phyloP scores from a whole-genome alignment of 257 asterid species.

The Euphrasia confusa region DNA sequence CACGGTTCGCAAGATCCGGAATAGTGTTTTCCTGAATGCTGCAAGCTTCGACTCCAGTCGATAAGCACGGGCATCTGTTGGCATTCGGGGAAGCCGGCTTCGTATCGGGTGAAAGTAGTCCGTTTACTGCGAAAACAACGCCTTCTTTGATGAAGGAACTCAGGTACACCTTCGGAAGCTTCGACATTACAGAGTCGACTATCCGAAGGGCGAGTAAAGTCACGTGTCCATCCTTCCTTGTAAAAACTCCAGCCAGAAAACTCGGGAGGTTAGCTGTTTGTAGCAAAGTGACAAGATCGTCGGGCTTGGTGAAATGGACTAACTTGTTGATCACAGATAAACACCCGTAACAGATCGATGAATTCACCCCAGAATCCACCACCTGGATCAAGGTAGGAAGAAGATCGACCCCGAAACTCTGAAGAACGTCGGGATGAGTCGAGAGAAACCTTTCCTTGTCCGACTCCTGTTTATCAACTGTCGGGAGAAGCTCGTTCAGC shows the following conservation, averaged over 20 bases:
- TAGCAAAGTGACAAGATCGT: conserved; percentile 56
- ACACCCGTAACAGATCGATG: conserved; percentile 71
- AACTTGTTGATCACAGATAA: conserved; percentile 79
- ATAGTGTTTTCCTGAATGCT: conserved; percentile 58
- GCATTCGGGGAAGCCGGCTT: conserved; percentile 40
- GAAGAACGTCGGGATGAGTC: conserved; percentile 66
- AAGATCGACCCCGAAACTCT: conserved; percentile 73
- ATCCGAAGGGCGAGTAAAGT: conserved; percentile 68
- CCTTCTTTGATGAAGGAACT: conserved; percentile 86
- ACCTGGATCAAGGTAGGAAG: conserved; percentile 85
- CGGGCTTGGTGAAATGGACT: conserved; percentile 69
- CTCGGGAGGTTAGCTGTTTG: conserved; percentile 67
- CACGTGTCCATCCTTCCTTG: conserved; percentile 81
- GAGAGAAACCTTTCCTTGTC: conserved; percentile 66
- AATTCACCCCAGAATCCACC: conserved; percentile 80
- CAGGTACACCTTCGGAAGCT: conserved; percentile 63
- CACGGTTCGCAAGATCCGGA: conserved; percentile 63
- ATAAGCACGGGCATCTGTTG: conserved; percentile 63
- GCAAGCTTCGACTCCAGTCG: conserved; percentile 42
- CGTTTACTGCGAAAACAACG: conserved; percentile 63
- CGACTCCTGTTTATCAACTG: conserved; percentile 37
- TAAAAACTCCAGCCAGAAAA: conserved; percentile 90
- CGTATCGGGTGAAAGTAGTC: conserved; percentile 53
- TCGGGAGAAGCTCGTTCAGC: conserved; percentile 84
- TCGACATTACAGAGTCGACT: conserved; percentile 63